A percentile compares a stretch with the other conserved stretches of the same genome.
Evolutionary conservation across 139 green algal species (phyloP).

Genomic region (Micractinium sp.): DNA sequence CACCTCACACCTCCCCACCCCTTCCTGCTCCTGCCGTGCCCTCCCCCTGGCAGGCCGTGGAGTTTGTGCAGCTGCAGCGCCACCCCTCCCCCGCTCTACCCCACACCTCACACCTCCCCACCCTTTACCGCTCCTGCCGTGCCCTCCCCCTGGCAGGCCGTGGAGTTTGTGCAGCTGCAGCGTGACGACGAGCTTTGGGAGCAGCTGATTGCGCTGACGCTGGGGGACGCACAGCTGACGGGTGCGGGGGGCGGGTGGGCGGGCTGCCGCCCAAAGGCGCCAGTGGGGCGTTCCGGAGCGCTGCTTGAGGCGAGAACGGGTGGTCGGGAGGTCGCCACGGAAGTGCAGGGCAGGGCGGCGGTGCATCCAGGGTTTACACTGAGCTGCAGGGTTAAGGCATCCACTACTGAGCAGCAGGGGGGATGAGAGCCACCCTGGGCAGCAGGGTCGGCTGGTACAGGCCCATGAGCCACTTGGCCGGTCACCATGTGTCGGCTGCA

Average conservation of each 20-base stretch:
- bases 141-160: constrained; percentile 63
- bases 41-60: constrained; percentile 72
- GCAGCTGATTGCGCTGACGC: constrained; percentile 82
- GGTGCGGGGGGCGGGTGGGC: constrained; percentile 50
- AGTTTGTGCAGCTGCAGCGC: constrained; percentile 86
- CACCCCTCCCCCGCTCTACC: too few relatives aligned
- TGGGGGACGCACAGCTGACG: constrained; percentile 74
- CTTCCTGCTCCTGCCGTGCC: neutral
- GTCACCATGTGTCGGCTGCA: too few relatives aligned
- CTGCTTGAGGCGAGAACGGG: too few relatives aligned
- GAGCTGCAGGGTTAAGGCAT: neutral
- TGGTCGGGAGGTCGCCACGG: too few relatives aligned
- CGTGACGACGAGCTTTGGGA: constrained; percentile 94
- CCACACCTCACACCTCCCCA: neutral
- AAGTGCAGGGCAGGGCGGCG: neutral
- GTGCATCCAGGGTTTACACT: neutral
- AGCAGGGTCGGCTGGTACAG: too few relatives aligned
- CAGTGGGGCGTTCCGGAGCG: too few relatives aligned
- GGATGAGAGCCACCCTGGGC: too few relatives aligned
- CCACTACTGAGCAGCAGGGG: too few relatives aligned
- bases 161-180: constrained; percentile 91
- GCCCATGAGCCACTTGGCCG: too few relatives aligned
- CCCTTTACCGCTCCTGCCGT: neutral
- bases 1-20: neutral
- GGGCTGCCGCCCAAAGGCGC: too few relatives aligned